Conservation (phyloP, 768 basidiomycete genomes). For the Boletus reticuloceps region DNA sequence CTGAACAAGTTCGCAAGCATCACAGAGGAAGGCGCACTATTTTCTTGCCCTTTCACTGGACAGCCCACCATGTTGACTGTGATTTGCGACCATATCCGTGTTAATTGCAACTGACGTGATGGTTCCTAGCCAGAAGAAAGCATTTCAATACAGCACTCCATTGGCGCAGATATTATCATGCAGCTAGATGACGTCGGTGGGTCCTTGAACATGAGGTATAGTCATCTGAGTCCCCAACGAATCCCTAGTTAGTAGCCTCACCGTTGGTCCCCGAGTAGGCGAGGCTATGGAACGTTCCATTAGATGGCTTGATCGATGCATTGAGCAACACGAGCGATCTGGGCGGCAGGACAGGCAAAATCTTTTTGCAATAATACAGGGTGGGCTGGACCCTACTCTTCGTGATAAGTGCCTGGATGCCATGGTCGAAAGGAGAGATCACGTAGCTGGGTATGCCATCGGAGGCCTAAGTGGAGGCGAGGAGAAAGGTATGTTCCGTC, state of each 20-base stretch:
- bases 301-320: constrained; percentile 89
- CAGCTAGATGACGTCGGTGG: constrained; percentile 88
- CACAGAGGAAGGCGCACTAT: constrained; percentile 86
- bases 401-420: constrained; percentile 76
- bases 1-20: constrained; percentile 81
- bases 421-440: constrained; percentile 73
- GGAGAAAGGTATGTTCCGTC: constrained; percentile 64
- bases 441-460: constrained; percentile 88
- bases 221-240: constrained; percentile 1
- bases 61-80: constrained; percentile 88
- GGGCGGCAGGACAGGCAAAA: constrained; percentile 70
- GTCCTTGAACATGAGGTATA: constrained; percentile 22
- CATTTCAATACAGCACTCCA: constrained; percentile 85
- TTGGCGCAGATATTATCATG: constrained; percentile 95
- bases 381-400: constrained; percentile 70
- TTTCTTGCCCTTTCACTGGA: constrained; percentile 81
- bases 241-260: constrained; percentile 69
- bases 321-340: constrained; percentile 65
- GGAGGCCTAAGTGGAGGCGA: constrained; percentile 91
- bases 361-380: constrained; percentile 90
- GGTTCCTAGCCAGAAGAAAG: constrained; percentile 78
- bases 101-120: constrained; percentile 3
- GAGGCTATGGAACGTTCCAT: constrained; percentile 90
- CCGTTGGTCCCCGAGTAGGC: constrained; percentile 73
- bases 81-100: constrained; percentile 20